Evolutionary conservation across 2,329 filamentous ascomycete genomes (phyloP).

Genomic region (Aspergillus latus): DNA sequence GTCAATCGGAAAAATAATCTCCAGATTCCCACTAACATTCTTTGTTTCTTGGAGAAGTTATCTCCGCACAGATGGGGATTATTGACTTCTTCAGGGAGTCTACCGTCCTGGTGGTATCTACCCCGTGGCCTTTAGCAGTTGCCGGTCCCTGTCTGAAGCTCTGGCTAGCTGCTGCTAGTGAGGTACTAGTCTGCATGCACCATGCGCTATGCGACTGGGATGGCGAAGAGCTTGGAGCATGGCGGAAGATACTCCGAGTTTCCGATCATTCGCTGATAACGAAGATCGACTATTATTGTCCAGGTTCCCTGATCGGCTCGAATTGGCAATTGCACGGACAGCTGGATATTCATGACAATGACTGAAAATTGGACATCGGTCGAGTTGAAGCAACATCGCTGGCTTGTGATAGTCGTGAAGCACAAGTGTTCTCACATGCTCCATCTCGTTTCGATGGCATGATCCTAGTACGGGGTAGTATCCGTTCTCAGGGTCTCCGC

Average conservation of each 20-base stretch:
- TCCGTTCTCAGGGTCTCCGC: conserved; percentile 1
- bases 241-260: neutral
- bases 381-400: neutral
- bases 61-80: neutral
- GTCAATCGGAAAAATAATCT: conserved; percentile 2
- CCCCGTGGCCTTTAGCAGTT: neutral
- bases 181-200: conserved; percentile 12
- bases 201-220: neutral
- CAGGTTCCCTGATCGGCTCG: neutral
- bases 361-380: neutral
- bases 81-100: neutral
- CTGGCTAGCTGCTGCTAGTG: conserved; percentile 3
- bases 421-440: conserved; percentile 3
- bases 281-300: neutral
- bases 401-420: conserved; percentile 9
- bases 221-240: conserved; percentile 1
- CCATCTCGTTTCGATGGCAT: neutral
- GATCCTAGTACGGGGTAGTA: neutral
- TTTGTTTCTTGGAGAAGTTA: conserved; percentile 1
- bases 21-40: neutral
- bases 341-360: neutral
- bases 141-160: conserved; percentile 4
- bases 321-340: neutral
- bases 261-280: neutral
- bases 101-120: neutral